Base-by-base conservation (phyloP, 257 asterid species). In the Leonotis leonurus region DNA sequence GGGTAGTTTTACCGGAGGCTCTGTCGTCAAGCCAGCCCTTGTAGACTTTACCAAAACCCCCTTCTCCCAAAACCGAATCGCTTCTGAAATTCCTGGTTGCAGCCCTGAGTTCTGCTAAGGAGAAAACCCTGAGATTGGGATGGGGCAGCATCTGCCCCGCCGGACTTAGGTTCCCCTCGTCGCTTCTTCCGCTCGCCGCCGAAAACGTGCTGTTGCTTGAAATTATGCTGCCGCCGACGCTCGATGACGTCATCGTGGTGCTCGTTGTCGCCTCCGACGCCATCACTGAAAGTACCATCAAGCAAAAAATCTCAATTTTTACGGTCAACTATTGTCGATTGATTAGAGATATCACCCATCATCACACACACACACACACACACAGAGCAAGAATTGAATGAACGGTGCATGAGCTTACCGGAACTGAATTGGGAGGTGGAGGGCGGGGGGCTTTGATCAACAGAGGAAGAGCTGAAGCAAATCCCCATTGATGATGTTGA, bases 41-140 rank as follows among this genome's bases (percentile, higher is more conserved):
- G 85, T 82, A 85, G 24, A 90, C 98, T 33, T 77, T 90, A 2
- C 98, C 98, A 68, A 90, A 90, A 16, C 96, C 98, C 12, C 98
- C 98, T 60, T 88, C 98, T 21, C 96, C 98, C 9, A 90, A 78
- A 56, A 90, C 88, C 0, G 89, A 80, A 67, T 88, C 94, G 26
- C n/a, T 67, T 60, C 82, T 81, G 75, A 90, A 90, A 64, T 82
- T 84, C 50, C 83, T 78, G 4, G 98, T 88, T 22, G 95, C 95
- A 1, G 62, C 65, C 80, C n/a, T 84, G 27, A 89, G 94, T 26
- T 84, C 97, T 1, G 75, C 43, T 40, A 79, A 78, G 9, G 84
- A 48, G 80, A 89, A 89, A 35, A 77, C 55, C 78, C 85, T 79
- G 57, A 86, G 61, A 76, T 73, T 86, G 6, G 95, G 85, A 17